phyloP scores from a whole-genome alignment of 257 asterid genomes.

The Handroanthus guayacan region DNA sequence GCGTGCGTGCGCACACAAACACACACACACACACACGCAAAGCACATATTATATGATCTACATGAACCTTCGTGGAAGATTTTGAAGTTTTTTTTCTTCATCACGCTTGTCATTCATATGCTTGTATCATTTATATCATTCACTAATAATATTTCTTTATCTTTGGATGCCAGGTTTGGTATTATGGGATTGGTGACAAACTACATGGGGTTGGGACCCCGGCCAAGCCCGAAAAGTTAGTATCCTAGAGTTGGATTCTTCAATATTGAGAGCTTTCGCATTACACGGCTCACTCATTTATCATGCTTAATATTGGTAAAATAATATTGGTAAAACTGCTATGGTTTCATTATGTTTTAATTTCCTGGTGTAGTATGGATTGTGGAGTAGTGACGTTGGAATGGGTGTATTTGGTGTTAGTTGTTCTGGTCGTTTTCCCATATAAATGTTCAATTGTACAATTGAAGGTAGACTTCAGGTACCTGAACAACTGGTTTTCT shows the following conservation, averaged over 20 bases:
- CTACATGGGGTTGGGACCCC: slow-evolving; percentile 79
- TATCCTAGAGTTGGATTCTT: slow-evolving; percentile 12
- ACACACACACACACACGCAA: too few relatives aligned
- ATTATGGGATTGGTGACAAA: slow-evolving; percentile 86
- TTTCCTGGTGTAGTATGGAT: background rate
- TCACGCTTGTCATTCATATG: background rate
- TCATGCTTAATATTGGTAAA: slow-evolving; percentile 7
- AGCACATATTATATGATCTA: background rate
- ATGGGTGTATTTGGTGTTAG: background rate
- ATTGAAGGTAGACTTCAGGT: background rate
- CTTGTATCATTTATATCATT: background rate
- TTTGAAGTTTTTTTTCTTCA: background rate
- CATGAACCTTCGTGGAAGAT: background rate
- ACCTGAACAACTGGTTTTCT: background rate
- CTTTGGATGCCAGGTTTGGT: slow-evolving; percentile 62
- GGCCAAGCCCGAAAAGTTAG: slow-evolving; percentile 41
- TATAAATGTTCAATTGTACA: too few relatives aligned
- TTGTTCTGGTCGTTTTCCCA: background rate
- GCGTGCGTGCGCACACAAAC: background rate
- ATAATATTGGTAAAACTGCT: slow-evolving; percentile 15
- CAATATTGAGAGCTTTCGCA: background rate
- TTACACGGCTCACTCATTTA: slow-evolving; percentile 6
- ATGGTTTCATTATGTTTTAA: slow-evolving; percentile 25
- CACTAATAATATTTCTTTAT: background rate
- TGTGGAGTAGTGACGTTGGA: slow-evolving; percentile 14